Percentiles rank a stretch among this genome's conserved stretches.
Conservation (phyloP, 2,329 filamentous ascomycete genomes). For the Ophidiomyces ophidiicola region DNA sequence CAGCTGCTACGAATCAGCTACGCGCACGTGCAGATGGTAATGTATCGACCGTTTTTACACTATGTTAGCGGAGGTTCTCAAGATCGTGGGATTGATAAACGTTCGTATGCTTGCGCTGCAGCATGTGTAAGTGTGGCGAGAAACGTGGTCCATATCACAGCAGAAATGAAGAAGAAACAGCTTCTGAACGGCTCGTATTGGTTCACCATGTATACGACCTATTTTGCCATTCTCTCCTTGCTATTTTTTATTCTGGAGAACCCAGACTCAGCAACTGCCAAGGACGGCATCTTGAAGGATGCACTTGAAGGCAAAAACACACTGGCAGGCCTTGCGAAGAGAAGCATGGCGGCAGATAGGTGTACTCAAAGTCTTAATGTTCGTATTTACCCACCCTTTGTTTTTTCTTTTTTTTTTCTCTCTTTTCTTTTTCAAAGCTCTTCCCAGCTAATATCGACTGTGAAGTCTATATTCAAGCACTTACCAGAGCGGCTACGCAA, state of each 20-base stretch:
- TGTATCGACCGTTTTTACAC: slow-evolving; percentile 54
- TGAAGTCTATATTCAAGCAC: slow-evolving; percentile 67
- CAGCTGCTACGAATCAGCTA: slow-evolving; percentile 52
- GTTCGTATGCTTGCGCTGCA: slow-evolving; percentile 53
- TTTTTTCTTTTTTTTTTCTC: background rate
- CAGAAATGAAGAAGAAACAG: slow-evolving; percentile 50
- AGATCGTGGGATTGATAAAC: slow-evolving; percentile 44
- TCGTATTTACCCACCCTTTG: slow-evolving; percentile 26
- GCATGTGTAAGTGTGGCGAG: slow-evolving; percentile 54
- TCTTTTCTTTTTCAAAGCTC: background rate
- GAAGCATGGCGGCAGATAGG: slow-evolving; percentile 78
- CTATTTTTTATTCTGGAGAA: slow-evolving; percentile 55
- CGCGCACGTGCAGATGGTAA: slow-evolving; percentile 51
- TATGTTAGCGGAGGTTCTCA: slow-evolving; percentile 45
- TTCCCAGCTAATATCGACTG: slow-evolving; percentile 10
- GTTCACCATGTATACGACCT: slow-evolving; percentile 58
- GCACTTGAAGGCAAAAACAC: slow-evolving; percentile 75
- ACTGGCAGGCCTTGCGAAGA: slow-evolving; percentile 63
- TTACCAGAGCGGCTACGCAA: slow-evolving; percentile 60
- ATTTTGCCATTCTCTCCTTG: slow-evolving; percentile 53
- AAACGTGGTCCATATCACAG: slow-evolving; percentile 54
- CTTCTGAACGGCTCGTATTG: slow-evolving; percentile 52
- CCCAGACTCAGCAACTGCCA: slow-evolving; percentile 46
- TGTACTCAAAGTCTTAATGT: slow-evolving; percentile 69
- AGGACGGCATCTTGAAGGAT: slow-evolving; percentile 67